phyloP scores from a whole-genome alignment of 2,329 filamentous ascomycete species.

The Aspergillus hortae region DNA sequence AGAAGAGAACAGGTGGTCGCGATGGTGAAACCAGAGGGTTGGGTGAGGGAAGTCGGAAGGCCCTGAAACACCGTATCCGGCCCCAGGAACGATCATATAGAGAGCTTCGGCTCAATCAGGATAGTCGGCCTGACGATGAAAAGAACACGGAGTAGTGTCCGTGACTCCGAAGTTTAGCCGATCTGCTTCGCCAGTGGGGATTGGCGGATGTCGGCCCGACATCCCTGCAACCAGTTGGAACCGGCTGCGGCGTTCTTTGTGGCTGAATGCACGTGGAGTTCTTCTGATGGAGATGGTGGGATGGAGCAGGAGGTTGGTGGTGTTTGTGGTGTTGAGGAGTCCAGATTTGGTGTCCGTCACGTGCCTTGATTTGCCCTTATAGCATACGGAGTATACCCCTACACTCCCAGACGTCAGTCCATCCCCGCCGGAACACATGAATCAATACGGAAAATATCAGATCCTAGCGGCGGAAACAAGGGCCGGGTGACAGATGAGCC shows the following conservation, averaged over 20 bases:
- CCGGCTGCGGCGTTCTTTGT: background rate
- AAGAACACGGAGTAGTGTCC: background rate
- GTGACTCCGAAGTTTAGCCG: background rate
- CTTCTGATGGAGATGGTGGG: no score
- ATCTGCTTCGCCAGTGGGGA: background rate
- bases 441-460: no score
- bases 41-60: background rate
- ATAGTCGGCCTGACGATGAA: background rate
- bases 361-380: no score
- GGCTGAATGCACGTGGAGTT: no score
- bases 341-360: no score
- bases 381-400: no score
- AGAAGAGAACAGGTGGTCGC: background rate
- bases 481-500: no score
- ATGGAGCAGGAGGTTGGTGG: no score
- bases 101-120: background rate
- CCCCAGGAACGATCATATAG: background rate
- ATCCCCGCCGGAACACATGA: no score
- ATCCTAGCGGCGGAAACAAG: no score
- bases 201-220: background rate
- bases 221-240: background rate
- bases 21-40: background rate
- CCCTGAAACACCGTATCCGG: background rate
- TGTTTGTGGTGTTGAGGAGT: no score
- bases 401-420: no score